A percentile compares a stretch with the other conserved stretches of the same genome.
These are phyloP conservation scores for Rusavskia elegans DNA, from an alignment of 495 filamentous ascomycete genomes.

Conservation along the genomic window DNA sequence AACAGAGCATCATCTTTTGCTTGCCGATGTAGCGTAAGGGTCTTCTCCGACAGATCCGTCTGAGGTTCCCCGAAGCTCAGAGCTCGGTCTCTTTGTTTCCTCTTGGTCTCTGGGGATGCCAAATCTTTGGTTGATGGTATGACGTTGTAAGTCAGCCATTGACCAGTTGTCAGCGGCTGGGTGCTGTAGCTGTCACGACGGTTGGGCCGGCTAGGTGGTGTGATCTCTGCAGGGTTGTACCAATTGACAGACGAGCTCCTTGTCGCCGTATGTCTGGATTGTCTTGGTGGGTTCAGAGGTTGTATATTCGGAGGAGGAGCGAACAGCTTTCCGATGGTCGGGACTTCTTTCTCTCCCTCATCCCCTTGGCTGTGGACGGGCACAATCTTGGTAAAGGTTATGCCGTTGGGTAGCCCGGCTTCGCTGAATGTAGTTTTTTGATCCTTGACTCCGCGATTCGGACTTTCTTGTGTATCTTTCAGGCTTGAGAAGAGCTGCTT, in stretches of 20 bases:
- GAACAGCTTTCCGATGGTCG: slow-evolving; percentile 70
- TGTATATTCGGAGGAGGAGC: slow-evolving; percentile 50
- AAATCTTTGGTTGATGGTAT: slow-evolving; percentile 17
- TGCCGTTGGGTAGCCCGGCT: slow-evolving; percentile 52
- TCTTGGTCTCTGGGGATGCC: slow-evolving; percentile 40
- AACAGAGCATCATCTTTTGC: slow-evolving; percentile 60
- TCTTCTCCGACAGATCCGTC: slow-evolving; percentile 24
- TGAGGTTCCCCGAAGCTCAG: slow-evolving; percentile 50
- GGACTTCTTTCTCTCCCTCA: slow-evolving; percentile 27
- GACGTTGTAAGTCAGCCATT: slow-evolving; percentile 51
- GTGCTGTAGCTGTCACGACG: slow-evolving; percentile 40
- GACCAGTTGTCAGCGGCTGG: slow-evolving; percentile 40
- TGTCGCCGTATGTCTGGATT: slow-evolving; percentile 41
- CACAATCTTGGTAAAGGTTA: slow-evolving; percentile 51
- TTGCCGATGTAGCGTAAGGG: slow-evolving; percentile 35
- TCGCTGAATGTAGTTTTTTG: slow-evolving; percentile 32
- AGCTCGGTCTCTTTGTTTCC: slow-evolving; percentile 54
- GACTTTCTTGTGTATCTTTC: slow-evolving; percentile 32
- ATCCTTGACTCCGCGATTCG: slow-evolving; percentile 5
- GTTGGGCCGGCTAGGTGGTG: slow-evolving; percentile 12
- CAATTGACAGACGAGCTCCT: slow-evolving; percentile 45
- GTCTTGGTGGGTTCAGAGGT: slow-evolving; percentile 55
- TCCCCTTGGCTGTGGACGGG: slow-evolving; percentile 32
- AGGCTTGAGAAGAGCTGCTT: slow-evolving; percentile 77
- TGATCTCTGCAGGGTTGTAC: slow-evolving; percentile 34